phyloP scores from a whole-genome alignment of 108 stramenopile species.

The Mediolabrus comicus region DNA sequence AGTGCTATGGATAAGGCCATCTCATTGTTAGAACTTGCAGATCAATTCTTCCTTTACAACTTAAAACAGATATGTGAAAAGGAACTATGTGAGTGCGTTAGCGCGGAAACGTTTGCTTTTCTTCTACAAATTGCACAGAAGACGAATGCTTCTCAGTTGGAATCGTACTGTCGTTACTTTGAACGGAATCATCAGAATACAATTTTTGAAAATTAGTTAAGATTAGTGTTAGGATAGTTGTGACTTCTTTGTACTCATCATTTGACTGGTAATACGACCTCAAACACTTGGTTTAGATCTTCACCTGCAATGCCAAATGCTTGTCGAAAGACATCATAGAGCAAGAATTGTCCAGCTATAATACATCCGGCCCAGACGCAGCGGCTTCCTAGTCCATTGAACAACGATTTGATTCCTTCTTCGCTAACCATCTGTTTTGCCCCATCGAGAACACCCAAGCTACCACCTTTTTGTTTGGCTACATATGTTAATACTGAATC shows the following conservation, averaged over 20 bases:
- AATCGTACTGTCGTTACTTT: constrained; percentile 81
- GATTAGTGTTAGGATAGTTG: not conserved
- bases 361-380: constrained; percentile 90
- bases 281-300: constrained; percentile 69
- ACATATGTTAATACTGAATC: constrained; percentile 83
- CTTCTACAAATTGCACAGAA: constrained; percentile 78
- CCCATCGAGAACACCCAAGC: constrained; percentile 62
- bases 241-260: no score
- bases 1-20: constrained; percentile 48
- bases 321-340: constrained; percentile 90
- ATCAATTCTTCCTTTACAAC: constrained; percentile 92
- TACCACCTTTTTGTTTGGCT: constrained; percentile 53
- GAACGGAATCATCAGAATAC: constrained; percentile 51
- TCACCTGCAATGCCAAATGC: constrained; percentile 76
- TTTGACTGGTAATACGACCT: no score
- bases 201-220: not conserved
- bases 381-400: constrained; percentile 87
- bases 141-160: constrained; percentile 84
- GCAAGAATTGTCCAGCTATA: constrained; percentile 91
- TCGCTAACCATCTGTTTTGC: constrained; percentile 69
- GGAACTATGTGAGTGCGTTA: constrained; percentile 61
- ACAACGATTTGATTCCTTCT: constrained; percentile 71
- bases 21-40: constrained; percentile 86
- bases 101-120: constrained; percentile 70
- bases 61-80: constrained; percentile 88